A percentile compares a stretch with the other conserved stretches of the same genome.
These are phyloP conservation scores for Nectriaceae sp. DNA, from an alignment of 2,329 filamentous ascomycete genomes.

Conservation along the genomic window DNA sequence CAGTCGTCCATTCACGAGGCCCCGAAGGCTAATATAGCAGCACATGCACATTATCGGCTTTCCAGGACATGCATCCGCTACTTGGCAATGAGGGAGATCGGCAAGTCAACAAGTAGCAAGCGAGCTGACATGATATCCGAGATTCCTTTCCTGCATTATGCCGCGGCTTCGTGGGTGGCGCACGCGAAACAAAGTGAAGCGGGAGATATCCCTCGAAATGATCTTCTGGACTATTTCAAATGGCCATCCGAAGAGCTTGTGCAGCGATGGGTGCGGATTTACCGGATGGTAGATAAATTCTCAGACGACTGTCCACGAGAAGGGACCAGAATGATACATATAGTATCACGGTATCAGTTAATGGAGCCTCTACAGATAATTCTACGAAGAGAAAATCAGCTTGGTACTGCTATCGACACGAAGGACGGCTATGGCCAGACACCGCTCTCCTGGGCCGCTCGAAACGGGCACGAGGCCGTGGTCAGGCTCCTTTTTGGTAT, in stretches of 20 bases:
- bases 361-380: not conserved
- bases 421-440: not conserved
- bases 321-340: not conserved
- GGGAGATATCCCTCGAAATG: not conserved
- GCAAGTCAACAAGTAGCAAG: constrained; percentile 16
- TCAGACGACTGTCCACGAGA: not conserved
- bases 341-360: not conserved
- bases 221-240: not conserved
- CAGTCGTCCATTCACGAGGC: not conserved
- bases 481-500: not conserved
- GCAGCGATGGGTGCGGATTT: not conserved
- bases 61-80: constrained; percentile 30
- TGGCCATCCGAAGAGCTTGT: not conserved
- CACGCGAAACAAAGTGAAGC: not conserved
- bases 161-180: not conserved
- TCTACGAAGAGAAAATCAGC: not conserved
- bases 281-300: not conserved
- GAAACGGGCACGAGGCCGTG: not conserved
- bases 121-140: not conserved
- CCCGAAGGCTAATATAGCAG: too few relatives aligned
- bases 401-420: not conserved
- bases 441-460: not conserved
- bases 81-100: too few relatives aligned
- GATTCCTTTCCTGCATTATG: not conserved
- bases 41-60: constrained; percentile 23